These are phyloP conservation scores for Jimgerdemannia flammicorona DNA, from an alignment of 192 early-diverging fungal genomes.

Conservation along the genomic window DNA sequence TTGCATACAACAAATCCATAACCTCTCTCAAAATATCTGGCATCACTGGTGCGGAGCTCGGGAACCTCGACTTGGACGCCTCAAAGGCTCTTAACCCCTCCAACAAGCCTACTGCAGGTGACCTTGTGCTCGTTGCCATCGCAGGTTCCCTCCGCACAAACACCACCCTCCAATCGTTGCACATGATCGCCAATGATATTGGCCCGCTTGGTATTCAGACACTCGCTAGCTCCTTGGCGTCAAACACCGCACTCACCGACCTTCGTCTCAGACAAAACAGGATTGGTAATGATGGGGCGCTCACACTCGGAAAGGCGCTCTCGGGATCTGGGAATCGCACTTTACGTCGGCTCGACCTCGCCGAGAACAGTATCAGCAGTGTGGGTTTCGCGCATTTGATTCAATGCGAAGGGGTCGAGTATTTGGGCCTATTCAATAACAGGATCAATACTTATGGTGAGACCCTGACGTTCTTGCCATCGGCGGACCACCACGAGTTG, in stretches of 20 bases:
- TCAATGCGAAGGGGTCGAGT: conserved; percentile 25
- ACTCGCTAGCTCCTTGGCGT: conserved; percentile 21
- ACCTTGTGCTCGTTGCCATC: conserved; percentile 28
- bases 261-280: conserved; percentile 40
- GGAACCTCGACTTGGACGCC: conserved; percentile 9
- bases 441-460: conserved; percentile 28
- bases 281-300: conserved; percentile 38
- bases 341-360: conserved; percentile 33
- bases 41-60: conserved; percentile 18
- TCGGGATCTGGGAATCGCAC: conserved; percentile 5
- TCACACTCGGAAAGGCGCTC: conserved; percentile 13
- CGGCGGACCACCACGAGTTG: conserved; percentile 6
- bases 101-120: conserved; percentile 23
- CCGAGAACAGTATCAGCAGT: conserved; percentile 36
- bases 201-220: conserved; percentile 22
- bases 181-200: conserved; percentile 42
- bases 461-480: conserved; percentile 15
- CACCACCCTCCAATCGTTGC: conserved; percentile 25
- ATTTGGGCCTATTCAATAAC: conserved; percentile 44
- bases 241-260: conserved; percentile 17
- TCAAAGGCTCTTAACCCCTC: not conserved
- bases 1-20: conserved; percentile 27
- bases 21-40: conserved; percentile 27
- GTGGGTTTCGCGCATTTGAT: conserved; percentile 37
- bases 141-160: conserved; percentile 20